Evolutionary conservation across 73 alveolate species (phyloP).

Genomic region (Paramecium pentaurelia): DNA sequence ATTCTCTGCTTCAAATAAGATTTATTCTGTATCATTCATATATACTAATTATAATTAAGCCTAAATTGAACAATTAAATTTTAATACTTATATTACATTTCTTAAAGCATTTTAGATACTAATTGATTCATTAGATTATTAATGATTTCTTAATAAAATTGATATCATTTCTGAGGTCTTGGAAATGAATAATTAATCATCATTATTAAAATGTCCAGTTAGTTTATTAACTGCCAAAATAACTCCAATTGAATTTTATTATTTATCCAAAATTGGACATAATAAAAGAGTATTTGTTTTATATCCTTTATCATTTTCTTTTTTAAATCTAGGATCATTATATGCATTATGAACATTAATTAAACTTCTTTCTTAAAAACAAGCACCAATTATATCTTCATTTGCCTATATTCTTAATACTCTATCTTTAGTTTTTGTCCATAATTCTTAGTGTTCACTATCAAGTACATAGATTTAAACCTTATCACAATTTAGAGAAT

Average conservation of each 20-base stretch:
- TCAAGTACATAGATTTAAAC: background rate
- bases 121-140: background rate
- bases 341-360: constrained; percentile 45
- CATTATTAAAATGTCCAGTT: constrained; percentile 32
- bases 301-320: constrained; percentile 10
- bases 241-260: constrained; percentile 35
- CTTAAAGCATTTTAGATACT: background rate
- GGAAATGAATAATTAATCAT: constrained; percentile 6
- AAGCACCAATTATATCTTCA: constrained; percentile 23
- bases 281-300: background rate
- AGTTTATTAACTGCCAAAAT: background rate
- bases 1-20: constrained; percentile 21
- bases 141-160: background rate
- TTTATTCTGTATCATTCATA: background rate
- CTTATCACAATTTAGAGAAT: constrained; percentile 17
- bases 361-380: constrained; percentile 7
- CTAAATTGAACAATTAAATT: background rate
- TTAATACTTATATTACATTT: background rate
- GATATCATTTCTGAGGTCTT: constrained; percentile 6
- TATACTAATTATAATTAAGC: background rate
- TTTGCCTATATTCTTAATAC: background rate
- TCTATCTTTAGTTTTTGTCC: constrained; percentile 40
- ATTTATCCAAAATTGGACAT: constrained; percentile 19
- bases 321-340: constrained; percentile 37
- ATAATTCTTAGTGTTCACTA: constrained; percentile 23